Base-by-base conservation (phyloP, 129 eudicot species). In the Escallonia rubra region DNA sequence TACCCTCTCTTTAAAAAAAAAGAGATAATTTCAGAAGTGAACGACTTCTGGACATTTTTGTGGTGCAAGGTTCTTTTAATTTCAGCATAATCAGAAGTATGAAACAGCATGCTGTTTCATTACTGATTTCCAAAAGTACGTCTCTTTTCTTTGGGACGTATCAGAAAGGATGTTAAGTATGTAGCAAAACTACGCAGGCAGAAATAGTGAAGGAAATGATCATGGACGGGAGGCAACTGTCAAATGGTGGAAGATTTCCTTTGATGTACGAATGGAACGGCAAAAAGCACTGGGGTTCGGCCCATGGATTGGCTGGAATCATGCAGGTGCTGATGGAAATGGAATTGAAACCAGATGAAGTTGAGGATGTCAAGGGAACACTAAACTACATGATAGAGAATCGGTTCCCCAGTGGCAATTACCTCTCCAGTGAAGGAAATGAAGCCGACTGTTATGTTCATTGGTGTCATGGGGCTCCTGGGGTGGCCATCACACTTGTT, bases 391-490 rank as follows among this genome's bases (percentile, higher is more conserved):
- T 68, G 73, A 57, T 68, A 41, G 38, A 44, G 7, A 68, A 57
- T 46, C 42, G 46, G 53, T 57, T 44, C 12, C 63, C 55, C 10
- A 68, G 73, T 42, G 73, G 65, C 11, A 68, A 57, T 10, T 56
- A 68, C 3, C 73, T 62, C 7, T 57, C 64, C 16, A 47, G 45
- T 66, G 42, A 68, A 57, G 73, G 58, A 34, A 52, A 57, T 16
- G 46, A 56, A 8, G 7, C 5, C 2, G 73, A 57, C 14, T 11
- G n/a, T 57, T 52, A 54, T 16, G 64, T 68, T 14, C 34, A 42
- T 15, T 68, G 73, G 64, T 55, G 64, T 57, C 73, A 57, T 11
- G 46, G 73, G 45, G 73, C 64, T 43, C 44, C 73, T 43, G 73
- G 64, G 13, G 16, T 43, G 57, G 73, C 73, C 55, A 62, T 68